These are phyloP conservation scores for Phlyctochytrium planicorne DNA, from an alignment of 192 early-diverging fungal genomes.

Conservation along the genomic window DNA sequence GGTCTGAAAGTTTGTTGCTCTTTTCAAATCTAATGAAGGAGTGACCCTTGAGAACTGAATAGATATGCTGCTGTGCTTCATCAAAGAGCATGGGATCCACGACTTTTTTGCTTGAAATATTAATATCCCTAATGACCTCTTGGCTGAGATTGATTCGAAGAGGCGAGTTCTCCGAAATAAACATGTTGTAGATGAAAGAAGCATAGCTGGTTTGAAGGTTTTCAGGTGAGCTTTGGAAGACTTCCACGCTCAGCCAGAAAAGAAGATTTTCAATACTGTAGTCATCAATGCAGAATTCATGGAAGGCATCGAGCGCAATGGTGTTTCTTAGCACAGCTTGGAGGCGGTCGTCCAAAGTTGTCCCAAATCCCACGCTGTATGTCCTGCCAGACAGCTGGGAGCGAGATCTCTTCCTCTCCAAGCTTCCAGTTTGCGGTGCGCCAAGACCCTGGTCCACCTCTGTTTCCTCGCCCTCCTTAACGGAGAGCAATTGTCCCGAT, in stretches of 20 bases:
- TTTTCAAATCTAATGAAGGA: slow-evolving; percentile 73
- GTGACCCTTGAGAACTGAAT: slow-evolving; percentile 72
- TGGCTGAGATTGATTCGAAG: slow-evolving; percentile 72
- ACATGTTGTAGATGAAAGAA: slow-evolving; percentile 72
- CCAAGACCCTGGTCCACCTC: neutral
- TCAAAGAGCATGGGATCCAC: slow-evolving; percentile 73
- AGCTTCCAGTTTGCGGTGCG: neutral
- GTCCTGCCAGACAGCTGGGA: neutral
- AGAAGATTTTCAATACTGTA: slow-evolving; percentile 76
- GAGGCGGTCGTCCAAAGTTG: slow-evolving; percentile 33
- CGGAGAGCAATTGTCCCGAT: neutral
- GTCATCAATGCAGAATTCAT: slow-evolving; percentile 65
- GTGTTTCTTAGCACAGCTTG: slow-evolving; percentile 35
- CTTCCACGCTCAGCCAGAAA: slow-evolving; percentile 84
- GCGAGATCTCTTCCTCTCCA: neutral
- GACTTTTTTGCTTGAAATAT: slow-evolving; percentile 9
- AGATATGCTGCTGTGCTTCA: slow-evolving; percentile 74
- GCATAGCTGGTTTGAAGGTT: slow-evolving; percentile 17
- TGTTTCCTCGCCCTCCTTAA: neutral
- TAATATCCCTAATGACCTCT: slow-evolving; percentile 67
- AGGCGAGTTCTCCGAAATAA: slow-evolving; percentile 64
- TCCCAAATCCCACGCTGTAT: neutral
- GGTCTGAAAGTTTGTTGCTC: slow-evolving; percentile 44
- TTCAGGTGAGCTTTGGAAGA: slow-evolving; percentile 50
- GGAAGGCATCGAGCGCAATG: slow-evolving; percentile 31